These are phyloP conservation scores for Clausena lansium DNA, from an alignment of 345 rosid genomes.

Conservation along the genomic window DNA sequence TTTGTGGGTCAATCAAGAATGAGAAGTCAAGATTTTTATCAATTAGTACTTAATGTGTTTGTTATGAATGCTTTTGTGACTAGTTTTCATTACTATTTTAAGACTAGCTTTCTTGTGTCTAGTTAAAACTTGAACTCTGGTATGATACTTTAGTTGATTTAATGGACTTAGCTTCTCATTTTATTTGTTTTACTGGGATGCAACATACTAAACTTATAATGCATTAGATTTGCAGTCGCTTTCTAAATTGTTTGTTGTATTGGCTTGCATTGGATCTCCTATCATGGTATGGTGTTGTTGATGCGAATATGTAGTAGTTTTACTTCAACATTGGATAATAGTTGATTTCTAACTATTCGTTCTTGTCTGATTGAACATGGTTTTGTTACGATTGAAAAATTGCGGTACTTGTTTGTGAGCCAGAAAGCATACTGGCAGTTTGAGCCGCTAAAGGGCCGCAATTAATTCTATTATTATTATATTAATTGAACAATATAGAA, in stretches of 20 bases:
- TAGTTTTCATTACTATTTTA: conserved; percentile 4
- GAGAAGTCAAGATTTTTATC: conserved; percentile 6
- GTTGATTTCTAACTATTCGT: background rate
- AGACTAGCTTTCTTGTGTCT: background rate
- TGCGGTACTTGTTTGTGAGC: too few relatives aligned
- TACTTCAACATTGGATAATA: background rate
- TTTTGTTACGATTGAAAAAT: background rate
- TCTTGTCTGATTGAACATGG: background rate
- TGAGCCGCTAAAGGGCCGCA: too few relatives aligned
- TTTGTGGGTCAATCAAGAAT: background rate
- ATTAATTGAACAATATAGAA: too few relatives aligned
- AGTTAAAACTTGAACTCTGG: background rate
- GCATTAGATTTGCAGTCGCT: background rate
- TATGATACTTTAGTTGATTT: background rate
- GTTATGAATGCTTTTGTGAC: background rate
- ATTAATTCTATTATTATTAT: too few relatives aligned
- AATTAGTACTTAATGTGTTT: background rate
- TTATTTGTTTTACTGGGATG: background rate
- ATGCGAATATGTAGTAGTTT: background rate
- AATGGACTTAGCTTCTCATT: background rate
- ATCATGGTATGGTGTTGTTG: background rate
- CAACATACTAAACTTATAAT: background rate
- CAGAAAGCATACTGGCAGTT: too few relatives aligned
- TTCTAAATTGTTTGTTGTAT: background rate
- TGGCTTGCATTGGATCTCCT: background rate